phyloP scores from a whole-genome alignment of 495 filamentous ascomycete genomes.

The Penicillium argentinense region DNA sequence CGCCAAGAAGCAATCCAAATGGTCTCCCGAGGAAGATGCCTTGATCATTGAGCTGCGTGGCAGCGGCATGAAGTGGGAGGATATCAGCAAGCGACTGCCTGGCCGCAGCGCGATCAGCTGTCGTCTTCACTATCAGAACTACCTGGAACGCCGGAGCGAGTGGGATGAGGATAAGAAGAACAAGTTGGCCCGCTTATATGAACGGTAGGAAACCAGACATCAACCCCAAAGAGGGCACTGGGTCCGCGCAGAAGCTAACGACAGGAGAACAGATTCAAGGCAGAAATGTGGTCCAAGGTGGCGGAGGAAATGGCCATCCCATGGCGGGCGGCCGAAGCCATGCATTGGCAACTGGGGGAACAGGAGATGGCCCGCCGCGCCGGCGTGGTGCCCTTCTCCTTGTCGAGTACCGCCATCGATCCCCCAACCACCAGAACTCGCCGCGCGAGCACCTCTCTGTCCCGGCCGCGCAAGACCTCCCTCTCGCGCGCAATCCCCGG shows the following conservation, averaged over 20 bases:
- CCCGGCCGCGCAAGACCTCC: slow-evolving; percentile 45
- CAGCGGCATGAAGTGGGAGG: slow-evolving; percentile 95
- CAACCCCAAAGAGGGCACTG: too few relatives aligned
- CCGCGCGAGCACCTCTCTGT: slow-evolving; percentile 45
- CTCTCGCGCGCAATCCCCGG: slow-evolving; percentile 36
- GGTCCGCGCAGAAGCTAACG: too few relatives aligned
- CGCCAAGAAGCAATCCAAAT: slow-evolving; percentile 94
- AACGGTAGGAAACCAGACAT: slow-evolving; percentile 65
- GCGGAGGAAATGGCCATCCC: slow-evolving; percentile 94
- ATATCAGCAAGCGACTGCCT: slow-evolving; percentile 86
- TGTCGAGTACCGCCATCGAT: slow-evolving; percentile 60
- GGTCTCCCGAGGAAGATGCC: slow-evolving; percentile 88
- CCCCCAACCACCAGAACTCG: slow-evolving; percentile 47
- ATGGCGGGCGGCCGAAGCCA: slow-evolving; percentile 92
- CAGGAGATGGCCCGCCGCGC: slow-evolving; percentile 87
- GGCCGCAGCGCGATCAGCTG: slow-evolving; percentile 92
- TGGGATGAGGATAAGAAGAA: slow-evolving; percentile 99
- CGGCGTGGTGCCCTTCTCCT: slow-evolving; percentile 77
- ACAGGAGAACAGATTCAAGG: slow-evolving; percentile 85
- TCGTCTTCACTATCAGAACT: slow-evolving; percentile 95
- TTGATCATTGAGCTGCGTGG: slow-evolving; percentile 86
- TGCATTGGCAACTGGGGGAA: slow-evolving; percentile 97
- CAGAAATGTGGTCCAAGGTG: slow-evolving; percentile 94
- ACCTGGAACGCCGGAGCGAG: slow-evolving; percentile 82
- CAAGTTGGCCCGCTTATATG: slow-evolving; percentile 90